Evolutionary conservation across 345 rosid genomes (phyloP).

Genomic region (Eucalyptus pauciflora): DNA sequence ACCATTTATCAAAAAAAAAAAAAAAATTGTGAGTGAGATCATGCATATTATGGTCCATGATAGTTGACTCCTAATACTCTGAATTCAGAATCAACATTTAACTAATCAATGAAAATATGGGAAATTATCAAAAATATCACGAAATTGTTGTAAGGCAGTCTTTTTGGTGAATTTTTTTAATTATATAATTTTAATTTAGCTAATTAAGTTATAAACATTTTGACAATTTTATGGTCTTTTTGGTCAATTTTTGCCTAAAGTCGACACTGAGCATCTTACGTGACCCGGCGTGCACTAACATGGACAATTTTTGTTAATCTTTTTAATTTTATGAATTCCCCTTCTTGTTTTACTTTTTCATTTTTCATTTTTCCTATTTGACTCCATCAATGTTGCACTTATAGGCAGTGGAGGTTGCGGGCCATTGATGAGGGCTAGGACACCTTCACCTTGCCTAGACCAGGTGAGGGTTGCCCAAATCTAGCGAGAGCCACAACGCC

Average conservation of each 20-base stretch:
- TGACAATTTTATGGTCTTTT: accelerated
- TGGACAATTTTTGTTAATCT: not conserved
- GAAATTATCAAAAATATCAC: not conserved
- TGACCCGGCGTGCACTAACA: accelerated
- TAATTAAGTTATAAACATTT: not conserved
- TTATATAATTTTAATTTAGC: too few relatives aligned
- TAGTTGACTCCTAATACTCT: not conserved
- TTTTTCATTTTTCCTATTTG: not conserved
- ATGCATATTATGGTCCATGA: not conserved
- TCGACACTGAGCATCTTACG: accelerated
- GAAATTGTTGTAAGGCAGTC: not conserved
- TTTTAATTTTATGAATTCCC: not conserved
- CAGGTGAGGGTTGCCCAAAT: not conserved
- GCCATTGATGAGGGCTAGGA: not conserved
- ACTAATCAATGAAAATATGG: not conserved
- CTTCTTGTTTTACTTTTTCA: not conserved
- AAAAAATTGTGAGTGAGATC: not conserved
- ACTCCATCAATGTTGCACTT: not conserved
- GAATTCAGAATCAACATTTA: not conserved
- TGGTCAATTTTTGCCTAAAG: not conserved
- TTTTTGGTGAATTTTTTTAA: not conserved
- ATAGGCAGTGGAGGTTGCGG: accelerated
- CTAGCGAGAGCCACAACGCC: not conserved
- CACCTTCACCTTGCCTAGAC: not conserved
- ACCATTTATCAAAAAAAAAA: too few relatives aligned